A percentile compares a stretch with the other conserved stretches of the same genome.
phyloP scores from a whole-genome alignment of 108 stramenopile genomes.

The Mediolabrus comicus region DNA sequence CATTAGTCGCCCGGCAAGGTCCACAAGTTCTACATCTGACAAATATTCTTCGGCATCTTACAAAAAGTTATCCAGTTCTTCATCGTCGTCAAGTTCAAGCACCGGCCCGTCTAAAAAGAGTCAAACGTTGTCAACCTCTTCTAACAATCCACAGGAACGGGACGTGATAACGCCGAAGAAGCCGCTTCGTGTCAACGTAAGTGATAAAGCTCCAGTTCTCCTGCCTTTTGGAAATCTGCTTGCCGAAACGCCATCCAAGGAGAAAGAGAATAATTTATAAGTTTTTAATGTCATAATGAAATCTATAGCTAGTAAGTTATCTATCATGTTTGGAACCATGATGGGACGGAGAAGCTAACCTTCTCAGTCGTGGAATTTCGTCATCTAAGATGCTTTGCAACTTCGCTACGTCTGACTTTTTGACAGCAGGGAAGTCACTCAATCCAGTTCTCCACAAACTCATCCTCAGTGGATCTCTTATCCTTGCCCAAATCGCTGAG shows the following conservation, averaged over 20 bases:
- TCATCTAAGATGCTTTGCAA: slow-evolving; percentile 80
- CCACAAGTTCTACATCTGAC: background rate
- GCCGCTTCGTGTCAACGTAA: background rate
- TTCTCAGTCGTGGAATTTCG: slow-evolving; percentile 83
- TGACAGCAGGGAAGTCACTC: slow-evolving; percentile 50
- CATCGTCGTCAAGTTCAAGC: background rate
- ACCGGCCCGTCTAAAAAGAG: background rate
- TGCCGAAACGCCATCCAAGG: slow-evolving; percentile 19
- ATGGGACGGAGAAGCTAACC: slow-evolving; percentile 78
- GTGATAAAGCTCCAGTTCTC: slow-evolving; percentile 1
- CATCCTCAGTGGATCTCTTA: slow-evolving; percentile 65
- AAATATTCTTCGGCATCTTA: background rate
- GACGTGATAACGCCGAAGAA: background rate
- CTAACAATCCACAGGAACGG: slow-evolving; percentile 12
- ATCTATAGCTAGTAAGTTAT: background rate
- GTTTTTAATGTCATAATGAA: background rate
- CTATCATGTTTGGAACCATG: slow-evolving; percentile 47
- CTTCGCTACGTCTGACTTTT: slow-evolving; percentile 52
- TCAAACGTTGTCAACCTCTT: slow-evolving; percentile 11
- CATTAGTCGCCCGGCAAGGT: slow-evolving; percentile 4
- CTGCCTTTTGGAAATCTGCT: slow-evolving; percentile 38
- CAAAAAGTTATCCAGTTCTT: slow-evolving; percentile 5
- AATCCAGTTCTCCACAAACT: slow-evolving; percentile 63
- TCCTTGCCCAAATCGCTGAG: slow-evolving; percentile 84
- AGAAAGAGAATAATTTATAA: slow-evolving; percentile 3